Conservation (phyloP, 345 rosid genomes). For the Citrus hindsii region DNA sequence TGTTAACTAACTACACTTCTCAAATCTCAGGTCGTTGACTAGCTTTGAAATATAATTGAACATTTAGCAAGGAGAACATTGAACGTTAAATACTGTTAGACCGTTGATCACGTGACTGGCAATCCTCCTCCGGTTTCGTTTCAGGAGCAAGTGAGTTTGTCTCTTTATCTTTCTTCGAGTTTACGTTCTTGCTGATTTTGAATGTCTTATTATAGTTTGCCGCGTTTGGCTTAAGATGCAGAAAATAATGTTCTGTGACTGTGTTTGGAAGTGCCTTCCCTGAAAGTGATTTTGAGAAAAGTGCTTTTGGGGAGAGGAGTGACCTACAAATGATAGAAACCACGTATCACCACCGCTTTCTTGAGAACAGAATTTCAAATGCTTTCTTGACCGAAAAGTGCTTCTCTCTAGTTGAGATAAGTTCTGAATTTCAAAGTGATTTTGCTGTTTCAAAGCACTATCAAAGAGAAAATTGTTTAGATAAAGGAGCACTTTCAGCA, state of each 20-base stretch:
- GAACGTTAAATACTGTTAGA: no score
- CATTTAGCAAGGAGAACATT: no score
- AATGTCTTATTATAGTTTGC: not conserved
- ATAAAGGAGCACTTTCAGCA: not conserved
- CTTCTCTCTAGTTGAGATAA: not conserved
- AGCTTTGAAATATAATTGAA: no score
- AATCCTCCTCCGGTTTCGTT: not conserved
- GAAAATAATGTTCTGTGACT: not conserved
- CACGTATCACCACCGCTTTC: not conserved
- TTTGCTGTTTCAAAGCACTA: not conserved
- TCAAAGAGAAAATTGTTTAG: not conserved
- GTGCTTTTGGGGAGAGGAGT: not conserved
- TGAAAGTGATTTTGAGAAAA: not conserved
- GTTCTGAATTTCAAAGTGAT: not conserved
- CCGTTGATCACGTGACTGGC: no score
- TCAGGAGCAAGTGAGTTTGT: not conserved
- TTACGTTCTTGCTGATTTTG: not conserved
- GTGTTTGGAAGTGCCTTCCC: not conserved
- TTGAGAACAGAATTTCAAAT: not conserved
- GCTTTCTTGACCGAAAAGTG: not conserved
- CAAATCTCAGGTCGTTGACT: no score
- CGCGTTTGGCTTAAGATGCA: not conserved
- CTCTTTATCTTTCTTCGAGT: not conserved
- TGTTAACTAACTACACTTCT: no score
- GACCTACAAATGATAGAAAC: not conserved